Conservation (phyloP, 495 filamentous ascomycete species). For the Hyaloscypha finlandica region DNA sequence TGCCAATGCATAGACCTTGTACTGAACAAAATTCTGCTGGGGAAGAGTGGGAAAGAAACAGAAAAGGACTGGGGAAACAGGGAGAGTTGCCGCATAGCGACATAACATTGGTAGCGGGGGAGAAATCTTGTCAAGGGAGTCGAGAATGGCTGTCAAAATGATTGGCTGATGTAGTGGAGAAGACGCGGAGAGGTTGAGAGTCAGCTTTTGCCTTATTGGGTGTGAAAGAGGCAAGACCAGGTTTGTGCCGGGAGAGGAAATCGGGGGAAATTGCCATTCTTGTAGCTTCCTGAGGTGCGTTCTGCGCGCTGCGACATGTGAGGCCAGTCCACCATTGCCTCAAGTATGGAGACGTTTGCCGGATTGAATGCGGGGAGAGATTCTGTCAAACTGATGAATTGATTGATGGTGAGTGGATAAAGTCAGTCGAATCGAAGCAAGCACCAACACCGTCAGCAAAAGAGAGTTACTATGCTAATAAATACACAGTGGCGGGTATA, state of each 20-base stretch:
- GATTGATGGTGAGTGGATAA: too few relatives aligned
- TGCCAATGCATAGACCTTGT: background rate
- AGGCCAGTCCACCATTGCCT: background rate
- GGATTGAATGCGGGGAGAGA: background rate
- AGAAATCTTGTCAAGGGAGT: background rate
- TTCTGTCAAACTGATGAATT: background rate
- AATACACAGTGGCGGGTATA: background rate
- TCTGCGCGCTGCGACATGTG: too few relatives aligned
- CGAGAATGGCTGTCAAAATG: background rate
- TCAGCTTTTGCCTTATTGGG: slow-evolving; percentile 4
- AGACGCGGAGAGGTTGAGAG: background rate
- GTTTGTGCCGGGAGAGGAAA: background rate
- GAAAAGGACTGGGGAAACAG: slow-evolving; percentile 20
- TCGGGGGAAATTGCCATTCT: slow-evolving; percentile 12
- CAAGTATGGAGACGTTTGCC: background rate
- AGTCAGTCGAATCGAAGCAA: too few relatives aligned
- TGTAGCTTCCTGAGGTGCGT: background rate
- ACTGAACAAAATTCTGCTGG: background rate
- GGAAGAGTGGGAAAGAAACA: slow-evolving; percentile 4
- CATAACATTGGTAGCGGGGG: background rate
- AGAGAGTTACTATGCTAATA: background rate
- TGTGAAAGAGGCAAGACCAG: background rate
- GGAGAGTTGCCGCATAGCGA: slow-evolving; percentile 5
- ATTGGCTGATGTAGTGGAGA: background rate
- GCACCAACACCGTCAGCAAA: too few relatives aligned